A percentile compares a stretch with the other conserved stretches of the same genome.
These are phyloP conservation scores for Colletotrichum sublineola DNA, from an alignment of 2,329 filamentous ascomycete species.

Conservation along the genomic window DNA sequence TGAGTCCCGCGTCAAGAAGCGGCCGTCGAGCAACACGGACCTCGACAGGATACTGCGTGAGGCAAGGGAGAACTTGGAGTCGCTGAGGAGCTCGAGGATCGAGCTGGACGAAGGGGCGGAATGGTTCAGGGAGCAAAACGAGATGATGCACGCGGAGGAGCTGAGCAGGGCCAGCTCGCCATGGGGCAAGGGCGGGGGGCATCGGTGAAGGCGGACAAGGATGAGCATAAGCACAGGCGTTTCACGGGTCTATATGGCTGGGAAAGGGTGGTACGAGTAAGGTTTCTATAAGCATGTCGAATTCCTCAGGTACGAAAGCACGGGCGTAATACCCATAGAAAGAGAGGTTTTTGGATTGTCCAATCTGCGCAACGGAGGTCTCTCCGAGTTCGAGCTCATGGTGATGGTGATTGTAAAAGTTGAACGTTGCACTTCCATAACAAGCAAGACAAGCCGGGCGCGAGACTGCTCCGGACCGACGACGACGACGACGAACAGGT, in stretches of 20 bases:
- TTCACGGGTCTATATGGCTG: constrained; percentile 19
- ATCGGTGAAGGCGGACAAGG: constrained; percentile 11
- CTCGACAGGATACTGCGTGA: constrained; percentile 57
- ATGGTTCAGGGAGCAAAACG: constrained; percentile 62
- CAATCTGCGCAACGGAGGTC: neutral
- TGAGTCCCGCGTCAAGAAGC: constrained; percentile 45
- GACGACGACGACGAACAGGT: neutral
- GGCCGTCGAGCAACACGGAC: constrained; percentile 50
- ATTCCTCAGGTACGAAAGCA: constrained; percentile 31
- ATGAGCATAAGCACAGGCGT: constrained; percentile 40
- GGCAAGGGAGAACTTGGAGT: constrained; percentile 53
- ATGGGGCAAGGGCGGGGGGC: constrained; percentile 47
- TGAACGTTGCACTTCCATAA: neutral
- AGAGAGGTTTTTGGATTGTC: constrained; percentile 34
- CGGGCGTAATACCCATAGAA: constrained; percentile 39
- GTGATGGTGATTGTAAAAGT: neutral
- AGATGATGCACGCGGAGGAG: constrained; percentile 56
- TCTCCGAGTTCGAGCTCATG: neutral
- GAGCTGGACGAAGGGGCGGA: constrained; percentile 62
- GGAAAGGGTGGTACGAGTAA: constrained; percentile 41
- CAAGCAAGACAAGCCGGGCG: neutral
- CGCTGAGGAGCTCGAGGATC: constrained; percentile 56
- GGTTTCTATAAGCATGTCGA: constrained; percentile 31
- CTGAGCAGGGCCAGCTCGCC: constrained; percentile 52
- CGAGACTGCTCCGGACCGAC: neutral